Evolutionary conservation across 1,284 basidiomycete species (phyloP).

Genomic region (Ganoderma boninense): DNA sequence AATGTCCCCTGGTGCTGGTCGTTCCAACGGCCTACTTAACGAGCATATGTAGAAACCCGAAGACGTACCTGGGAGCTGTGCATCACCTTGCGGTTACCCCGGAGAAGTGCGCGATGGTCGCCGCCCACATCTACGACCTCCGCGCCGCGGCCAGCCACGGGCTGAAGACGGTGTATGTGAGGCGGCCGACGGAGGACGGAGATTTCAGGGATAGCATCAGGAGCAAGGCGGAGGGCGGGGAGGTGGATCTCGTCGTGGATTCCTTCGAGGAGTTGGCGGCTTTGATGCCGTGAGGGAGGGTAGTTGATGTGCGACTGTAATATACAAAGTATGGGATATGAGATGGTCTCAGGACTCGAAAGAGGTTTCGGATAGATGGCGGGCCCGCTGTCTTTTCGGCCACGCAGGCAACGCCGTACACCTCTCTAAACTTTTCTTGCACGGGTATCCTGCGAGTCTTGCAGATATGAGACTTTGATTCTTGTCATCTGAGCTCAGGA

Average conservation of each 20-base stretch:
- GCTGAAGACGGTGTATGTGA: slow-evolving; percentile 65
- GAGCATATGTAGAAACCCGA: slow-evolving; percentile 51
- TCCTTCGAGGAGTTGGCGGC: slow-evolving; percentile 39
- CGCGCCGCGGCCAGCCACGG: slow-evolving; percentile 60
- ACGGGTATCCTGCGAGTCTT: no score
- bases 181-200: slow-evolving; percentile 54
- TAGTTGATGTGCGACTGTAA: no score
- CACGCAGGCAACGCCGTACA: no score
- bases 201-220: slow-evolving; percentile 36
- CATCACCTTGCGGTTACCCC: slow-evolving; percentile 60
- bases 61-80: slow-evolving; percentile 58
- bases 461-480: no score
- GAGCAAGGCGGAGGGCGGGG: slow-evolving; percentile 39
- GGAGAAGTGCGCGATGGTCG: slow-evolving; percentile 66
- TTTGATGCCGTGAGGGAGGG: not conserved
- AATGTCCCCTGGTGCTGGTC: not conserved
- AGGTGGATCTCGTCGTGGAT: slow-evolving; percentile 42
- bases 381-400: no score
- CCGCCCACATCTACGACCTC: slow-evolving; percentile 67
- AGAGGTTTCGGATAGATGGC: no score
- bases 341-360: not conserved
- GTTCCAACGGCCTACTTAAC: not conserved
- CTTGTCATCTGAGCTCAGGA: no score
- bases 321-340: not conserved
- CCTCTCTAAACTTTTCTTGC: no score